These are phyloP conservation scores for Babjeviella inositovora DNA, from an alignment of 805 yeast genomes.

Conservation along the genomic window DNA sequence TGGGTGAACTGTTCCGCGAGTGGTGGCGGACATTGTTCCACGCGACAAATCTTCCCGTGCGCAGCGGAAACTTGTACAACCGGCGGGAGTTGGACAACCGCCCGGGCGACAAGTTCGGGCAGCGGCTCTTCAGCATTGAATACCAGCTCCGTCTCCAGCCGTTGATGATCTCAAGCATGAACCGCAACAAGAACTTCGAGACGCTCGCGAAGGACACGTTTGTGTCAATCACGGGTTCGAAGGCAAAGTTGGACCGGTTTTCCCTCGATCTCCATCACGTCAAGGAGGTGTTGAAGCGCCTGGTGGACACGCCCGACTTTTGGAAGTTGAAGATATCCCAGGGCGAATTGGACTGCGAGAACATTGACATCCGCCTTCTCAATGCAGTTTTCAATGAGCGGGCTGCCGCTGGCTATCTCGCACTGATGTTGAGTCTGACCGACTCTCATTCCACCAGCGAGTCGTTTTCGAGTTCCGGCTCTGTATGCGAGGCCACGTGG, in stretches of 20 bases:
- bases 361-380: conserved; percentile 54
- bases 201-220: conserved; percentile 7
- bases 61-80: conserved; percentile 16
- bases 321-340: conserved; percentile 42
- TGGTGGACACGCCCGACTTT: conserved; percentile 4
- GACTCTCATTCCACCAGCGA: no score
- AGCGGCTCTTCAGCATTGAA: conserved; percentile 21
- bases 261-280: conserved; percentile 53
- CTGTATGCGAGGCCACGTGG: conserved; percentile 28
- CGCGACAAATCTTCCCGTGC: conserved; percentile 15
- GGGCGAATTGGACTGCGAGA: conserved; percentile 55
- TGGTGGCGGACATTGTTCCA: conserved; percentile 26
- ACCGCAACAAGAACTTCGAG: conserved; percentile 12
- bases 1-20: conserved; percentile 17
- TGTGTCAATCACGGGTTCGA: conserved; percentile 19
- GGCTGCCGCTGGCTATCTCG: conserved; percentile 24
- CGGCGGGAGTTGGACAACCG: conserved; percentile 5
- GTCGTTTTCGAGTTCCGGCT: no score
- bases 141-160: conserved; percentile 22
- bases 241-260: conserved; percentile 35
- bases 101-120: conserved; percentile 16
- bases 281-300: conserved; percentile 5
- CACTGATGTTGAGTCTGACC: conserved; percentile 14
- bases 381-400: conserved; percentile 48
- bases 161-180: conserved; percentile 17